Evolutionary conservation across 2,329 filamentous ascomycete species (phyloP).

Genomic region (Cladorrhinum sp.): DNA sequence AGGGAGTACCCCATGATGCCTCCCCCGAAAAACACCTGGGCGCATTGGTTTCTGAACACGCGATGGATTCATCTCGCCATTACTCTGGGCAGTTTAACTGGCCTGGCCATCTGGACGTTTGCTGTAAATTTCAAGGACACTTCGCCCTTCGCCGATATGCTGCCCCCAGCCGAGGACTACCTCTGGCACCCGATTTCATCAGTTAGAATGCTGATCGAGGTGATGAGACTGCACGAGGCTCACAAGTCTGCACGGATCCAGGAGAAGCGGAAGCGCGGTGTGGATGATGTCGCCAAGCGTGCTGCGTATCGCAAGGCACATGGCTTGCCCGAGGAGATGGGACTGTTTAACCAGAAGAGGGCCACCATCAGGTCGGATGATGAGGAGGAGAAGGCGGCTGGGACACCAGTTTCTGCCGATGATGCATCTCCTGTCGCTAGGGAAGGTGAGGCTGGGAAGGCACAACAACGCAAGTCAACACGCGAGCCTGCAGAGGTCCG

Average conservation of each 20-base stretch:
- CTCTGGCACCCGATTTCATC: conserved; percentile 68
- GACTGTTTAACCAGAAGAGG: conserved; percentile 39
- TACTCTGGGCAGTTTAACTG: conserved; percentile 69
- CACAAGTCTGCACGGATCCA: conserved; percentile 66
- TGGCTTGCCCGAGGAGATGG: conserved; percentile 65
- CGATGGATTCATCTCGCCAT: conserved; percentile 75
- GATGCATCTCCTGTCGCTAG: conserved; percentile 32
- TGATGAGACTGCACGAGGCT: conserved; percentile 72
- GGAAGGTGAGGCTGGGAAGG: conserved; percentile 30
- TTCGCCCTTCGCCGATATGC: conserved; percentile 75
- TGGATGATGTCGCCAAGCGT: conserved; percentile 87
- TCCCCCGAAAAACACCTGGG: conserved; percentile 75
- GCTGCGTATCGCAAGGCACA: conserved; percentile 82
- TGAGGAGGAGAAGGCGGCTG: conserved; percentile 16
- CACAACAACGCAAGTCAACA: conserved; percentile 11
- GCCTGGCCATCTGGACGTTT: conserved; percentile 70
- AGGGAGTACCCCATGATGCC: conserved; percentile 87
- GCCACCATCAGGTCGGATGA: conserved; percentile 22
- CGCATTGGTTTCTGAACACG: conserved; percentile 81
- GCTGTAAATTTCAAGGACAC: conserved; percentile 73
- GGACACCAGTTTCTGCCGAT: too few species aligned
- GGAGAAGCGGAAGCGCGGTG: conserved; percentile 67
- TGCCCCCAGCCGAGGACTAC: conserved; percentile 69
- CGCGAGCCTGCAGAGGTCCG: conserved; percentile 23
- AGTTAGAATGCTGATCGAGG: conserved; percentile 61